Evolutionary conservation across 306 rosid genomes (phyloP).

Genomic region (Medicago ruthenica): DNA sequence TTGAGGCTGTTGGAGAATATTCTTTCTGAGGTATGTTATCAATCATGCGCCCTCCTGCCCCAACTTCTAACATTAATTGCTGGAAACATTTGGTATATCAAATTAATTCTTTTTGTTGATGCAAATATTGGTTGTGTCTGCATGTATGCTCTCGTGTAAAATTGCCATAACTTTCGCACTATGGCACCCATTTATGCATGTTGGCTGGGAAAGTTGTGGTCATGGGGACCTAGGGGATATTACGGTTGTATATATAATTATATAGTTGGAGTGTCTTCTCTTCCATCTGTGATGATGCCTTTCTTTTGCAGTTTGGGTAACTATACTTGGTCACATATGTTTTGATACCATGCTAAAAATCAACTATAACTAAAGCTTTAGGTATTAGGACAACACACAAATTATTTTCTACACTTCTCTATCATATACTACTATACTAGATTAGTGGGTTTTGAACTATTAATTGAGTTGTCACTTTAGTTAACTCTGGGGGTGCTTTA

Average conservation of each 20-base stretch:
- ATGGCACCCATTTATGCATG: no score
- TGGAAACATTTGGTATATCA: conserved; percentile 35
- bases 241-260: no score
- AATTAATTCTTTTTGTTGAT: conserved; percentile 27
- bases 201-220: no score
- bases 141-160: background rate
- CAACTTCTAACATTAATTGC: conserved; percentile 24
- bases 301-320: background rate
- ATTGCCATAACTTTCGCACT: no score
- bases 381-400: background rate
- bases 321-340: background rate
- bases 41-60: background rate
- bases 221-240: no score
- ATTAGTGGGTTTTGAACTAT: background rate
- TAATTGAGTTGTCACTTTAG: background rate
- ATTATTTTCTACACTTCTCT: background rate
- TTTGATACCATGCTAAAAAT: background rate
- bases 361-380: background rate
- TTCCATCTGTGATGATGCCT: no score
- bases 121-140: conserved; percentile 21
- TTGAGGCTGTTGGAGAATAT: conserved; percentile 83
- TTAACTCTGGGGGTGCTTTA: background rate
- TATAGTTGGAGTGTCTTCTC: no score
- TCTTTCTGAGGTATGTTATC: conserved; percentile 71
- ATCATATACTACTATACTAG: background rate